Evolutionary conservation across 2,329 filamentous ascomycete genomes (phyloP).

Genomic region (Shiraia sp.): DNA sequence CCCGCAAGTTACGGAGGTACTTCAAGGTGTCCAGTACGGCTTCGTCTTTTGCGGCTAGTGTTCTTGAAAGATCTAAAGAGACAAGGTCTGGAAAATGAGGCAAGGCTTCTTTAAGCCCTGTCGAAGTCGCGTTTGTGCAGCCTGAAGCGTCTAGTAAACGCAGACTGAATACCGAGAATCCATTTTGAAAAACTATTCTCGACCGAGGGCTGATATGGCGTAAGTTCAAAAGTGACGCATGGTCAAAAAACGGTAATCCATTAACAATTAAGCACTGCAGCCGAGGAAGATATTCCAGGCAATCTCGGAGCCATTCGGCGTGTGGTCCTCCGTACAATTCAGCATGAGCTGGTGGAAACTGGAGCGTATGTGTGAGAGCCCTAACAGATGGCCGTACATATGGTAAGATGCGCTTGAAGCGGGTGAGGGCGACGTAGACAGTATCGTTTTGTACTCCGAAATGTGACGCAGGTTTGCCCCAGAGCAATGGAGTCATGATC

Average conservation of each 20-base stretch:
- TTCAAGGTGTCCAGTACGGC: conserved; percentile 54
- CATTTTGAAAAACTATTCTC: conserved; percentile 19
- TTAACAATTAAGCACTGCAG: conserved; percentile 64
- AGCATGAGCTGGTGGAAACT: conserved; percentile 62
- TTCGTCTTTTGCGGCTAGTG: conserved; percentile 53
- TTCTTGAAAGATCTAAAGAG: conserved; percentile 63
- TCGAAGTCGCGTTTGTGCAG: conserved; percentile 62
- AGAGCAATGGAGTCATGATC: conserved; percentile 63
- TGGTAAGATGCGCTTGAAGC: conserved; percentile 61
- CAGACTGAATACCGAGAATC: conserved; percentile 50
- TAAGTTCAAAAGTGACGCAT: conserved; percentile 58
- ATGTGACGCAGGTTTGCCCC: conserved; percentile 66
- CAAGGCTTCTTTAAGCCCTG: conserved; percentile 56
- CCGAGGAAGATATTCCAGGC: conserved; percentile 61
- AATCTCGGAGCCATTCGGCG: conserved; percentile 62
- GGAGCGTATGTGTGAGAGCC: conserved; percentile 63
- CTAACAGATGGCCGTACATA: conserved; percentile 58
- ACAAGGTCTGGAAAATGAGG: conserved; percentile 58
- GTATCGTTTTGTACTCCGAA: conserved; percentile 64
- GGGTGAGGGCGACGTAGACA: conserved; percentile 63
- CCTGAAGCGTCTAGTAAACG: conserved; percentile 60
- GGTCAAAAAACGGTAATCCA: conserved; percentile 64
- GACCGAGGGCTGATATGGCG: conserved; percentile 39
- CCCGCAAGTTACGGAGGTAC: conserved; percentile 55
- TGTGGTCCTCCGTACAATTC: conserved; percentile 65